Evolutionary conservation across 2,329 filamentous ascomycete genomes (phyloP), one percentile per base, ranked within the genome.

Genomic region (Aspergillus amoenus): DNA sequence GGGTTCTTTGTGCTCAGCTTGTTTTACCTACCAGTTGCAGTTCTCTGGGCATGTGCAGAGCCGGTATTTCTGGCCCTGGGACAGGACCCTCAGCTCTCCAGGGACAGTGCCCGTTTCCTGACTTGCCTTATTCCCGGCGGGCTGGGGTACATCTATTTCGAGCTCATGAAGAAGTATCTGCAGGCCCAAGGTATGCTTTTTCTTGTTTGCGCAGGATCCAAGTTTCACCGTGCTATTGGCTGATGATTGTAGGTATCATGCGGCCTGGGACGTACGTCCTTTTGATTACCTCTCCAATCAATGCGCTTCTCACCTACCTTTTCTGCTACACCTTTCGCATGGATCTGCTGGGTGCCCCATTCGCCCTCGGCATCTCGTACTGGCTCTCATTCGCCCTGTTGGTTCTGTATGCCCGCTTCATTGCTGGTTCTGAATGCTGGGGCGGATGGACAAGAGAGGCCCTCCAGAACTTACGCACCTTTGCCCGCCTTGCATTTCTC

Each of bases 71-170:
- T 82, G 24, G 79, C 82, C 0, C 80, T 96, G 1, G 91, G 91
- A 0, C 91, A 96, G 66, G 88, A 92, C 65, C 84, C 90, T 40
- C 87, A 88, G 59, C 87, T 96, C 32, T 91, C 89, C 41, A 77
- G 83, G 22, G 85, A 93, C 58, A 90, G 88, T 51, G 85, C 89
- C 1, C 82, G 78, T 43, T 96, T 95, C 61, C 75, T 96, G 7
- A 86, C 81, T 2, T 84, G 86, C 12, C 75, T 96, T 45, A 88
- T 91, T 1, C 91, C 91, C 0, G 91, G 91, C 0, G 91, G 91
- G 0, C 74, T 96, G 39, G 91, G 91, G 0, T 96, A 96, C 66
- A 85, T 96, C 41, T 95, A 90, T 76, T 96, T 96, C 59, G 91
- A 95, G 74, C 82, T 85, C 5, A 85, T 92, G 82, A 84, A 84